These are phyloP conservation scores for Crepidotus variabilis DNA, from an alignment of 768 basidiomycete genomes.

Conservation along the genomic window DNA sequence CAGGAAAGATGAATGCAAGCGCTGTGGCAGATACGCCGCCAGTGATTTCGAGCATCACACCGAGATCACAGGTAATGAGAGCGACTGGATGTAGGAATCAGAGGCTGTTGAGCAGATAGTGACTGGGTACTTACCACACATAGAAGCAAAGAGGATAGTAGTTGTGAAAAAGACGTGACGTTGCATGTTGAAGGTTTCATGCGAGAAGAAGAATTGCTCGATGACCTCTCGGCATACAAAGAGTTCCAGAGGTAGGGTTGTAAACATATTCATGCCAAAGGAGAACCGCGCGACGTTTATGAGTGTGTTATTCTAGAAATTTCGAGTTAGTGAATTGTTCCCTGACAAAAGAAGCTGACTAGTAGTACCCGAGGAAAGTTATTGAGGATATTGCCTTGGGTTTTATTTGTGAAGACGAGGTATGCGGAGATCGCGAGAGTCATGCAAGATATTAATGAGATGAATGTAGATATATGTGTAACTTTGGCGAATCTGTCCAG, in stretches of 20 bases:
- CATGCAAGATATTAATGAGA: slow-evolving; percentile 83
- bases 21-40: slow-evolving; percentile 95
- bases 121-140: slow-evolving; percentile 10
- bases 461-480: slow-evolving; percentile 84
- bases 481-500: slow-evolving; percentile 90
- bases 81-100: slow-evolving; percentile 53
- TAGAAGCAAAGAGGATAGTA: slow-evolving; percentile 19
- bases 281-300: slow-evolving; percentile 96
- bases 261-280: slow-evolving; percentile 97
- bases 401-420: slow-evolving; percentile 86
- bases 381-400: slow-evolving; percentile 94
- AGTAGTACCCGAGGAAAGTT: slow-evolving; percentile 72
- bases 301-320: slow-evolving; percentile 64
- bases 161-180: slow-evolving; percentile 92
- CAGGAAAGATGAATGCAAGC: slow-evolving; percentile 90
- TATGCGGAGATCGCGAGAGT: slow-evolving; percentile 85
- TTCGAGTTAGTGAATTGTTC: background rate
- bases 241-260: slow-evolving; percentile 90
- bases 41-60: slow-evolving; percentile 97
- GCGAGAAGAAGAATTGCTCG: slow-evolving; percentile 94
- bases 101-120: background rate
- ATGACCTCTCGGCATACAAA: slow-evolving; percentile 98
- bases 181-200: slow-evolving; percentile 75
- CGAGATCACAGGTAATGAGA: slow-evolving; percentile 91
- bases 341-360: too few species aligned